Conservation (phyloP, 2,329 filamentous ascomycete species). For the Trichoderma koningiopsis region DNA sequence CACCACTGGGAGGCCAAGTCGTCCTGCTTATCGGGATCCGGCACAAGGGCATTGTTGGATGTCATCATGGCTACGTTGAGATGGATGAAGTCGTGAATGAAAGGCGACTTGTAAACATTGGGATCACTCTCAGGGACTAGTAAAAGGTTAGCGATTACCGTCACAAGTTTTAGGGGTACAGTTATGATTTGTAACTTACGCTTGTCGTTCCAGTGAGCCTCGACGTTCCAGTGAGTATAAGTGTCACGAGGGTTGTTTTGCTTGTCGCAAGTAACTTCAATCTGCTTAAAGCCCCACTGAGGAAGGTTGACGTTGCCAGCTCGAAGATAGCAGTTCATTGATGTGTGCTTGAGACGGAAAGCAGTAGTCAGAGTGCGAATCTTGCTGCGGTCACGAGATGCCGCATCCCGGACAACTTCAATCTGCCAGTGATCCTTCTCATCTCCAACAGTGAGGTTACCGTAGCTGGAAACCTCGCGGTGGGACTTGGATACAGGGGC, state of each 20-base stretch:
- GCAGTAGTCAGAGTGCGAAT: slow-evolving; percentile 90
- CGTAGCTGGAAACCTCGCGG: slow-evolving; percentile 92
- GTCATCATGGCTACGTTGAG: slow-evolving; percentile 99
- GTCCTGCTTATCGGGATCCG: slow-evolving; percentile 98
- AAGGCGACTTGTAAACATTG: slow-evolving; percentile 92
- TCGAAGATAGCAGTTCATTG: slow-evolving; percentile 88
- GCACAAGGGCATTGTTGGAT: slow-evolving; percentile 96
- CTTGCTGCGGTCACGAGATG: slow-evolving; percentile 79
- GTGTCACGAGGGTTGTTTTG: slow-evolving; percentile 88
- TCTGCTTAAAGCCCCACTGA: slow-evolving; percentile 99
- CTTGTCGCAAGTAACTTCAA: slow-evolving; percentile 94
- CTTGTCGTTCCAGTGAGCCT: slow-evolving; percentile 91
- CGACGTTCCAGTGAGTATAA: slow-evolving; percentile 99
- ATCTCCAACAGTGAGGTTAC: slow-evolving; percentile 92
- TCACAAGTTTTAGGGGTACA: not conserved
- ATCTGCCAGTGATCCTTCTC: slow-evolving; percentile 97
- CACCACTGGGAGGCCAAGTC: slow-evolving; percentile 95
- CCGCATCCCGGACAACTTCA: slow-evolving; percentile 87
- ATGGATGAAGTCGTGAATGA: slow-evolving; percentile 96
- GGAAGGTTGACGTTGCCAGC: slow-evolving; percentile 95
- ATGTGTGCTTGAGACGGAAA: slow-evolving; percentile 82
- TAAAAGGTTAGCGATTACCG: not conserved
- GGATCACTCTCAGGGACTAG: slow-evolving; percentile 85
- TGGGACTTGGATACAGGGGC: slow-evolving; percentile 89
- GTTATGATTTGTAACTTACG: slow-evolving; percentile 59